phyloP scores from a whole-genome alignment of 2,329 filamentous ascomycete genomes.

The Fusarium sarcochroum region DNA sequence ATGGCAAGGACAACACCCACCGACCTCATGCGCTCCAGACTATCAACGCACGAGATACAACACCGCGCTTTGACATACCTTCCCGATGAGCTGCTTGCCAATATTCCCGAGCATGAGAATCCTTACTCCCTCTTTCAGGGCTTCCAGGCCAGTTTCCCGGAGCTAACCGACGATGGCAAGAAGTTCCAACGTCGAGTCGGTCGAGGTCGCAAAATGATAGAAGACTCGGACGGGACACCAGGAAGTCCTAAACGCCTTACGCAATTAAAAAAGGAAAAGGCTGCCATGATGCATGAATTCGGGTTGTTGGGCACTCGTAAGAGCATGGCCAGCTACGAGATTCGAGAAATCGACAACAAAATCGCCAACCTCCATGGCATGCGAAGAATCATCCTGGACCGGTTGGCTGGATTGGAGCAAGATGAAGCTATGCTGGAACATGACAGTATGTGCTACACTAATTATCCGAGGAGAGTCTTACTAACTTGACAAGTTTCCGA shows the following conservation, averaged over 20 bases:
- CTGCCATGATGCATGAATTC: conserved; percentile 83
- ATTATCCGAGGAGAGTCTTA: conserved; percentile 5
- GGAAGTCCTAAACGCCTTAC: conserved; percentile 76
- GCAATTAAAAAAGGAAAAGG: conserved; percentile 84
- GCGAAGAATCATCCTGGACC: conserved; percentile 90
- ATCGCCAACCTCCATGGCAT: conserved; percentile 93
- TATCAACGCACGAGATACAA: conserved; percentile 93
- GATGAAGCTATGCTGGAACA: conserved; percentile 93
- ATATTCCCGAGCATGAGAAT: conserved; percentile 89
- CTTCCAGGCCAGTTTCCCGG: conserved; percentile 90
- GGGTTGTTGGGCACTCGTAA: conserved; percentile 94
- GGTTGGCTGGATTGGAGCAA: conserved; percentile 87
- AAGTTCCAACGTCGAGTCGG: conserved; percentile 80
- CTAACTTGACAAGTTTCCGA: conserved; percentile 70
- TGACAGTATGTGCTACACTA: conserved; percentile 72
- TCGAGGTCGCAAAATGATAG: conserved; percentile 81
- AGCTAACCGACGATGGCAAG: conserved; percentile 76
- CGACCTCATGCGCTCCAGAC: conserved; percentile 90
- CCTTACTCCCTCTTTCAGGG: conserved; percentile 96
- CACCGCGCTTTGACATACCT: conserved; percentile 91
- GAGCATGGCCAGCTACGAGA: conserved; percentile 97
- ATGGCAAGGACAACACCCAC: conserved; percentile 93
- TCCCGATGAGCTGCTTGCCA: conserved; percentile 88
- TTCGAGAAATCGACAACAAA: conserved; percentile 96
- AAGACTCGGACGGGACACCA: conserved; percentile 69